Conservation (phyloP, 2,329 filamentous ascomycete genomes). For the Arachnomyces sp. region DNA sequence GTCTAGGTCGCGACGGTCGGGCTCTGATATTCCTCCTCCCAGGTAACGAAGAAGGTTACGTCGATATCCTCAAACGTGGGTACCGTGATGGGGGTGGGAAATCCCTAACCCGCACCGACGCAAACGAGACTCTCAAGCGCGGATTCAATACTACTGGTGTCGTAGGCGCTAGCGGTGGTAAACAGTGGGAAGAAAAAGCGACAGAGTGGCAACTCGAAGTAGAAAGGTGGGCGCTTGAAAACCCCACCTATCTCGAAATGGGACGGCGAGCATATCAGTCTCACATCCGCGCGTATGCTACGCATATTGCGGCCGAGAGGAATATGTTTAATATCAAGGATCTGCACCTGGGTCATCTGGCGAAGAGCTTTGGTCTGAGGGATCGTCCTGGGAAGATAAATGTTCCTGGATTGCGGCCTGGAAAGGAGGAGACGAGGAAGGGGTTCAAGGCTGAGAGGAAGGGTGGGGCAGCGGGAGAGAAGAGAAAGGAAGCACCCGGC, state of each 20-base stretch:
- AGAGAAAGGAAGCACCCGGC: constrained; percentile 24
- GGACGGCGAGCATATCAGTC: constrained; percentile 82
- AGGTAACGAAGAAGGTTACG: constrained; percentile 85
- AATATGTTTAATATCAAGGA: constrained; percentile 84
- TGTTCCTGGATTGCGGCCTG: constrained; percentile 42
- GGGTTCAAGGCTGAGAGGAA: constrained; percentile 38
- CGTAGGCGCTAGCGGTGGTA: constrained; percentile 31
- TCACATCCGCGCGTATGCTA: constrained; percentile 89
- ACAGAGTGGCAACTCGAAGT: constrained; percentile 60
- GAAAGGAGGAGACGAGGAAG: constrained; percentile 39
- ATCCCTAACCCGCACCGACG: constrained; percentile 53
- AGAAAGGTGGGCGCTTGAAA: constrained; percentile 57
- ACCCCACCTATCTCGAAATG: constrained; percentile 64
- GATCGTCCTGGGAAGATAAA: constrained; percentile 79
- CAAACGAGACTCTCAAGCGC: constrained; percentile 59
- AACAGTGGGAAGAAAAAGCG: constrained; percentile 56
- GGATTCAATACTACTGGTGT: constrained; percentile 44
- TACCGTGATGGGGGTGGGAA: constrained; percentile 54
- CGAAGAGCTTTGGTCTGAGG: constrained; percentile 84
- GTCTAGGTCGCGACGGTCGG: constrained; percentile 79
- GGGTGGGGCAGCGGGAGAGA: constrained; percentile 15
- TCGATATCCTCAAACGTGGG: constrained; percentile 65
- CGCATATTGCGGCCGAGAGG: constrained; percentile 78
- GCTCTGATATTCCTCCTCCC: constrained; percentile 85
- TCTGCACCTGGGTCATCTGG: constrained; percentile 83